These are phyloP conservation scores for Parastagonospora avenae DNA, from an alignment of 2,329 filamentous ascomycete genomes.

Conservation along the genomic window DNA sequence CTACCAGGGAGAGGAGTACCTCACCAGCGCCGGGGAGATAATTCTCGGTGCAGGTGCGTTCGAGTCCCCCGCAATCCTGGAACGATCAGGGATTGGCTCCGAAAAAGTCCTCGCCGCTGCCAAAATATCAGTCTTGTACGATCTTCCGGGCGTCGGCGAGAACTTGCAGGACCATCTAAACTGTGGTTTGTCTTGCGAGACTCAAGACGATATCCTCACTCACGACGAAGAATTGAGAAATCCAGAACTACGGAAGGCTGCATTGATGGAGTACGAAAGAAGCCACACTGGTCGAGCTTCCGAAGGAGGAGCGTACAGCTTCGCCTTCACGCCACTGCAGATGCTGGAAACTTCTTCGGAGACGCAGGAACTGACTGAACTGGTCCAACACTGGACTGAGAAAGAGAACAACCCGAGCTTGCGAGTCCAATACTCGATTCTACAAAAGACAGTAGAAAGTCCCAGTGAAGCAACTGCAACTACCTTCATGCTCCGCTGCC, in stretches of 20 bases:
- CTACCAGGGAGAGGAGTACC: slow-evolving; percentile 6
- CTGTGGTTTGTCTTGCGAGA: slow-evolving; percentile 7
- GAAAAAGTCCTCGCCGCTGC: slow-evolving; percentile 55
- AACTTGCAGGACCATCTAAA: slow-evolving; percentile 64
- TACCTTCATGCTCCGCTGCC: slow-evolving; percentile 17
- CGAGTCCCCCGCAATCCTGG: slow-evolving; percentile 57
- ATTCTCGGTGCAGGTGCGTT: slow-evolving; percentile 53
- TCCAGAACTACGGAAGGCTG: slow-evolving; percentile 12
- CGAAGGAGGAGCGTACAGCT: slow-evolving; percentile 23
- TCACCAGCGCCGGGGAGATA: slow-evolving; percentile 13
- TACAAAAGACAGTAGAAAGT: slow-evolving; percentile 16
- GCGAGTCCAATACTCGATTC: slow-evolving; percentile 15
- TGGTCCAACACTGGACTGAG: not conserved
- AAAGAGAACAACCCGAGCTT: slow-evolving; percentile 1
- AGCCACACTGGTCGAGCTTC: slow-evolving; percentile 20
- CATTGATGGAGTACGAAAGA: slow-evolving; percentile 15
- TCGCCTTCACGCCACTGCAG: slow-evolving; percentile 25
- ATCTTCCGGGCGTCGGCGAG: slow-evolving; percentile 65
- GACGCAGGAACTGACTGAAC: slow-evolving; percentile 14
- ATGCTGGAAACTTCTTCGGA: slow-evolving; percentile 17
- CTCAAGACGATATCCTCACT: slow-evolving; percentile 13
- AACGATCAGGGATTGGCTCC: slow-evolving; percentile 65
- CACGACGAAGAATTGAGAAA: slow-evolving; percentile 12
- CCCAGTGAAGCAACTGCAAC: slow-evolving; percentile 24
- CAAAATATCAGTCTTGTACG: slow-evolving; percentile 56